These are phyloP conservation scores for Solanum raphanifolium DNA, from an alignment of 257 asterid genomes.

Conservation along the genomic window DNA sequence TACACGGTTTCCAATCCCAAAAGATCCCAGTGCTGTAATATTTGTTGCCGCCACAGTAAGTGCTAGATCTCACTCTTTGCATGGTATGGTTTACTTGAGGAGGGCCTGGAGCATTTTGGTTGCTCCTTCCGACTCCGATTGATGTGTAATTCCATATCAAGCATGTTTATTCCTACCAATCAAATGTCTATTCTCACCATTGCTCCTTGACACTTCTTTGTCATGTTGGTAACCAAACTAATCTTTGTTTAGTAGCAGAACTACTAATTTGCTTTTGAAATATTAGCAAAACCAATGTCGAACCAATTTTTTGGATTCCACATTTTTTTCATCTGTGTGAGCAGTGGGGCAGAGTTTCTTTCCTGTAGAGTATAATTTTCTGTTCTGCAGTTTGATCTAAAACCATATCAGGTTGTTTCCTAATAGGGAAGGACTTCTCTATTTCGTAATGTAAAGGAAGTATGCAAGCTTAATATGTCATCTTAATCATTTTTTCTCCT, in stretches of 20 bases:
- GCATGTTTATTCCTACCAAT: neutral
- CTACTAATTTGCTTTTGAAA: neutral
- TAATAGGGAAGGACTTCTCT: neutral
- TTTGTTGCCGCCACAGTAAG: constrained; percentile 93
- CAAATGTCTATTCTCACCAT: neutral
- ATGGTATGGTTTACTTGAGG: neutral
- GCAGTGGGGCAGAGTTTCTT: neutral
- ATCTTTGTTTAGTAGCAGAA: neutral
- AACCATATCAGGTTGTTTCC: neutral
- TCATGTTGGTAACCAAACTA: neutral
- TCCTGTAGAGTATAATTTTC: neutral
- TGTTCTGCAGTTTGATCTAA: neutral
- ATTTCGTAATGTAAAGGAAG: neutral
- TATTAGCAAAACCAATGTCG: neutral
- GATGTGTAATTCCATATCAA: neutral
- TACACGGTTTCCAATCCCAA: constrained; percentile 87
- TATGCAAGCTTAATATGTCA: neutral
- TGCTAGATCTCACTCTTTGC: constrained; percentile 1
- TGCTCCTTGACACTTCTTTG: neutral
- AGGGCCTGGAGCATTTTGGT: neutral
- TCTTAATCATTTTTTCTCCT: neutral
- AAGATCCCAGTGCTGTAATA: constrained; percentile 73
- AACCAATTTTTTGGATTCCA: neutral
- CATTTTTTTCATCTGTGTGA: neutral
- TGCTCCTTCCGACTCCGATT: neutral